A percentile compares a stretch with the other conserved stretches of the same genome.
Evolutionary conservation across 305 asterid genomes (phyloP).

Genomic region (Fraxinus platypoda): DNA sequence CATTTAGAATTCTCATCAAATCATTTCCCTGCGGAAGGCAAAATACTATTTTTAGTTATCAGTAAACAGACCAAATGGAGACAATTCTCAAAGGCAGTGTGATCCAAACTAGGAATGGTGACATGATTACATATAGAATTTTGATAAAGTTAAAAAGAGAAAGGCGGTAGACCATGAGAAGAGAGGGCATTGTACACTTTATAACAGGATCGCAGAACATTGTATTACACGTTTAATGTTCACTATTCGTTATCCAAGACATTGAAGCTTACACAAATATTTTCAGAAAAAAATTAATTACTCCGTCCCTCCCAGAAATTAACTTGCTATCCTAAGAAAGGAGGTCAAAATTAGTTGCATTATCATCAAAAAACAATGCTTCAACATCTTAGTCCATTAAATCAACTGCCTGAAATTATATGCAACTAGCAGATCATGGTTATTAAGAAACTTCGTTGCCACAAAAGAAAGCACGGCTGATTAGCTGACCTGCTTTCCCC

Average conservation of each 20-base stretch:
- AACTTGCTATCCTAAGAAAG: neutral
- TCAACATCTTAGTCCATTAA: slow-evolving; percentile 8
- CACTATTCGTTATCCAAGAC: neutral
- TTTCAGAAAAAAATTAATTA: slow-evolving; percentile 6
- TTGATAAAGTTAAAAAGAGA: slow-evolving; percentile 10
- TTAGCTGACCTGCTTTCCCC: slow-evolving; percentile 82
- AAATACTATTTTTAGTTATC: slow-evolving; percentile 16
- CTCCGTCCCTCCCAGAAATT: slow-evolving; percentile 15
- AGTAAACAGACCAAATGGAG: slow-evolving; percentile 15
- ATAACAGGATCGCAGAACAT: slow-evolving; percentile 7
- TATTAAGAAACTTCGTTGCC: slow-evolving; percentile 14
- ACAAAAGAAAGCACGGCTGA: slow-evolving; percentile 20
- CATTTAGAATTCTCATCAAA: slow-evolving; percentile 89
- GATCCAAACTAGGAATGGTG: slow-evolving; percentile 16
- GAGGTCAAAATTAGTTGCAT: neutral
- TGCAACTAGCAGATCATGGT: slow-evolving; percentile 19
- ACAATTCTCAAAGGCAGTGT: slow-evolving; percentile 17
- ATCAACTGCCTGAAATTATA: slow-evolving; percentile 12
- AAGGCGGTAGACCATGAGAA: slow-evolving; percentile 23
- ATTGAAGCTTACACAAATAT: neutral
- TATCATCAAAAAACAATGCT: slow-evolving; percentile 9
- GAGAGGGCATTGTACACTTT: slow-evolving; percentile 11
- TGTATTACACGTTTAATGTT: slow-evolving; percentile 2
- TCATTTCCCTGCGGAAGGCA: slow-evolving; percentile 80
- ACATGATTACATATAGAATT: slow-evolving; percentile 8